phyloP scores from a whole-genome alignment of 768 basidiomycete genomes.

The Kwoniella europaea region DNA sequence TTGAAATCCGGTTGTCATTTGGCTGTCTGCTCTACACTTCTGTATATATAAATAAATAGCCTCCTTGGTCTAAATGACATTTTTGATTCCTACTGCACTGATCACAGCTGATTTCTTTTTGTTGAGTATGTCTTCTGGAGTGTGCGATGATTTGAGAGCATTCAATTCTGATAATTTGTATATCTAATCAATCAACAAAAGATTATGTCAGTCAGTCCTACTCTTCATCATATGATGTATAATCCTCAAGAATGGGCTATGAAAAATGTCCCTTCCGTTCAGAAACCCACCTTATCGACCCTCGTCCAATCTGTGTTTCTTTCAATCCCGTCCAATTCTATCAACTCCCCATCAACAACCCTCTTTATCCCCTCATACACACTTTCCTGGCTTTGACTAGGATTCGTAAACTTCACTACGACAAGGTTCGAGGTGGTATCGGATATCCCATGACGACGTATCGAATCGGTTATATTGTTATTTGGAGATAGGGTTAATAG shows the following conservation, averaged over 20 bases:
- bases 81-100: constrained; percentile 83
- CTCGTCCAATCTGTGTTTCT: constrained; percentile 70
- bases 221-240: not conserved
- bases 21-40: no score
- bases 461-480: constrained; percentile 87
- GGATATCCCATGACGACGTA: constrained; percentile 82
- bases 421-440: constrained; percentile 69
- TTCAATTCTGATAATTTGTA: constrained; percentile 67
- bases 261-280: no score
- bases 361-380: constrained; percentile 65
- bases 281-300: constrained; percentile 71
- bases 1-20: no score
- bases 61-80: constrained; percentile 60
- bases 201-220: no score
- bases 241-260: no score
- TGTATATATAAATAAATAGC: no score
- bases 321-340: constrained; percentile 62
- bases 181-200: constrained; percentile 60
- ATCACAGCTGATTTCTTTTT: constrained; percentile 71
- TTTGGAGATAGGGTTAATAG: constrained; percentile 85
- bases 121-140: constrained; percentile 56
- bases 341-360: constrained; percentile 67
- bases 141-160: constrained; percentile 58
- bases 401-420: constrained; percentile 69
- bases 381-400: constrained; percentile 55